Evolutionary conservation across 495 filamentous ascomycete species (phyloP).

Genomic region (Bombardia bombarda): DNA sequence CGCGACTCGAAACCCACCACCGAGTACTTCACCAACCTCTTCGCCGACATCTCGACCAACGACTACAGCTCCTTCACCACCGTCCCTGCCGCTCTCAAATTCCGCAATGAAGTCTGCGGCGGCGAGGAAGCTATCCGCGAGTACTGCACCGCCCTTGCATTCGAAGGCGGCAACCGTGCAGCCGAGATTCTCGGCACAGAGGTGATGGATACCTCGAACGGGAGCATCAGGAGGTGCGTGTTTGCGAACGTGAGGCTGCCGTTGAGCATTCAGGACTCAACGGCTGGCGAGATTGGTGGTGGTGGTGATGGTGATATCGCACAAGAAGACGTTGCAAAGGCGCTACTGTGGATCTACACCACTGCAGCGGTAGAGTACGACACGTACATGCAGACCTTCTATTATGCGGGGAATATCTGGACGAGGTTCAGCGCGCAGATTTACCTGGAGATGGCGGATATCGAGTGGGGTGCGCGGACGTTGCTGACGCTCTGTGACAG

Average conservation of each 20-base stretch:
- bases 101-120: slow-evolving; percentile 58
- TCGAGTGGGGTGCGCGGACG: slow-evolving; percentile 52
- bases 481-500: slow-evolving; percentile 47
- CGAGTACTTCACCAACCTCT: slow-evolving; percentile 50
- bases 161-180: slow-evolving; percentile 47
- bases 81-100: slow-evolving; percentile 57
- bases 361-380: slow-evolving; percentile 34
- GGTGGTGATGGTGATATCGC: slow-evolving; percentile 3
- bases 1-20: slow-evolving; percentile 2
- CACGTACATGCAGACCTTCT: slow-evolving; percentile 53
- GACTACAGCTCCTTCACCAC: slow-evolving; percentile 62
- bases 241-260: slow-evolving; percentile 66
- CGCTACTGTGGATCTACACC: slow-evolving; percentile 5
- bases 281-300: too few species aligned
- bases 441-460: slow-evolving; percentile 61
- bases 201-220: slow-evolving; percentile 47
- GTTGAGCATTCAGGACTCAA: slow-evolving; percentile 35
- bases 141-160: slow-evolving; percentile 50
- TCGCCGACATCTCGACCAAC: slow-evolving; percentile 63
- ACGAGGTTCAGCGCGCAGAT: slow-evolving; percentile 58
- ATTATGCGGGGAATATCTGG: slow-evolving; percentile 53
- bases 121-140: slow-evolving; percentile 60
- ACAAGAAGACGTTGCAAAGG: background rate
- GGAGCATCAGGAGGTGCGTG: slow-evolving; percentile 26
- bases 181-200: slow-evolving; percentile 57